Base-by-base conservation (phyloP, 192 early-diverging fungal genomes). In the Funneliformis geosporum region DNA sequence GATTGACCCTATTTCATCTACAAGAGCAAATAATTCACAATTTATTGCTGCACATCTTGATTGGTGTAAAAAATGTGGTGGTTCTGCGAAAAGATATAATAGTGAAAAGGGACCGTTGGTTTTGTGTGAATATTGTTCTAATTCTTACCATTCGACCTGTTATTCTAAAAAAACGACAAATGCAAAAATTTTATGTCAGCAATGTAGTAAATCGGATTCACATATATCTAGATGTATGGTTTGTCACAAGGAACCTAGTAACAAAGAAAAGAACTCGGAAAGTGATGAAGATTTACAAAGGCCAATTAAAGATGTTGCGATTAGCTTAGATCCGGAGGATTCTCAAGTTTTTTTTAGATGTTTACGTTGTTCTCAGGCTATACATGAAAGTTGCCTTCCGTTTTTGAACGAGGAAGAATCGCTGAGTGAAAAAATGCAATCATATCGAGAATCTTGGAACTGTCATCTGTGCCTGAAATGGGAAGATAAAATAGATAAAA, bases 401-500 rank as follows among this genome's bases (percentile, higher is more conserved):
- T 11, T 40, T 27, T 50, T 67, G 43, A n/a, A 64, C 27, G 43
- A 78, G 4, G 64, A 67, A 28, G 12, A 43, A 38, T 60, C 65
- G 16, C 70, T 60, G 50, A 55, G 78, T 6, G 65, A 79, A 23
- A 76, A 81, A 39, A 79, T 86, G n/a, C 62, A 76, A 44, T 59
- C 73, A 5, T 86, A 86, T 65, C 75, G 82, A 55, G 80, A 82
- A 60, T 75, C 82, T 5, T 86, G 85, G 82, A 86, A 85, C 50
- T 81, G 83, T 18, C 78, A 81, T 50, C 73, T 82, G 9, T 86
- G 85, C 28, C 23, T 78, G 21, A 81, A 82, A 33, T 86, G 85
- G 82, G 80, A 84, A 46, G 47, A 68, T 18, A 81, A 84, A 7
- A 25, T 82, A 46, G 85, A 84, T 18, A 60, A 40, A 64, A 83